phyloP scores from a whole-genome alignment of 805 yeast species.

The Komagataella phaffii region DNA sequence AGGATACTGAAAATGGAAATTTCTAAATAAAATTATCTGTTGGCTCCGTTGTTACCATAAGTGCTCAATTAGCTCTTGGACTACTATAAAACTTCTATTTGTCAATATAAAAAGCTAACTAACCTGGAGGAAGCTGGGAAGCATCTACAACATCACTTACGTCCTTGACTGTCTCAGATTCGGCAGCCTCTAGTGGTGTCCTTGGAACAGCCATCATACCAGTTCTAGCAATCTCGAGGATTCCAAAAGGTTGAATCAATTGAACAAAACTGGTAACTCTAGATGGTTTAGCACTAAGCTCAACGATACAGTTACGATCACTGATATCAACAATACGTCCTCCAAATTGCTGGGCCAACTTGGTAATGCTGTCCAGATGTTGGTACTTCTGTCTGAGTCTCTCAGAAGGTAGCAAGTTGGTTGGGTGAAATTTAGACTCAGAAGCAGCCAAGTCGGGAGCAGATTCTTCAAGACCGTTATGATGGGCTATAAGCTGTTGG shows the following conservation, averaged over 20 bases:
- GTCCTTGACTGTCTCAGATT: conserved; percentile 30
- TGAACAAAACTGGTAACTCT: conserved; percentile 79
- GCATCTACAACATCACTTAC: conserved; percentile 72
- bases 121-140: conserved; percentile 93
- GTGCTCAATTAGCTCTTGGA: neutral
- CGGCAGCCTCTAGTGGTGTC: conserved; percentile 61
- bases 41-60: neutral
- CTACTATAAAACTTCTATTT: neutral
- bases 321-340: conserved; percentile 88
- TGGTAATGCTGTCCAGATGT: conserved; percentile 75
- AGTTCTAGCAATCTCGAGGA: conserved; percentile 89
- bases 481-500: conserved; percentile 85
- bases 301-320: conserved; percentile 88
- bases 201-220: conserved; percentile 99
- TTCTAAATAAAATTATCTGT: no score
- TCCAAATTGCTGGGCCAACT: conserved; percentile 76
- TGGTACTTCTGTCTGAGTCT: conserved; percentile 88
- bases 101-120: conserved; percentile 6
- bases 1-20: neutral
- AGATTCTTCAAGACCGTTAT: conserved; percentile 33
- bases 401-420: conserved; percentile 79
- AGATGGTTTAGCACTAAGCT: conserved; percentile 86
- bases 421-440: conserved; percentile 63
- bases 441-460: conserved; percentile 25
- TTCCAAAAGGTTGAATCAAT: conserved; percentile 89